phyloP scores from a whole-genome alignment of 148 eudicot species.

The Euryodendron excelsum region DNA sequence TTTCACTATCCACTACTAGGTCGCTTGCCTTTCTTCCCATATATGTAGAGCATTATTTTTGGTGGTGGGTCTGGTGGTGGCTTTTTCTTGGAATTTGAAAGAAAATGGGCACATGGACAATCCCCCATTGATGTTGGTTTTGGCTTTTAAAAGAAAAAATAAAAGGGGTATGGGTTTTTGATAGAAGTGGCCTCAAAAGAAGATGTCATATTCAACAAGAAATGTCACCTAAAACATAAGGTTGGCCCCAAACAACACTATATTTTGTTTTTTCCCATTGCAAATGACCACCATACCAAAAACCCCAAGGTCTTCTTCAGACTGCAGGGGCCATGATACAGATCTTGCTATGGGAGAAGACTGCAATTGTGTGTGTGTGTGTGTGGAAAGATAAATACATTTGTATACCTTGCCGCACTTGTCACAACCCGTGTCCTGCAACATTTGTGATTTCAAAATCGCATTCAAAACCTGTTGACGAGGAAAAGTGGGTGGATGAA shows the following conservation, averaged over 20 bases:
- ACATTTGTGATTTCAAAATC: neutral
- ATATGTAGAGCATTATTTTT: no score
- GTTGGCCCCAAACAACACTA: constrained; percentile 7
- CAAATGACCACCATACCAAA: no score
- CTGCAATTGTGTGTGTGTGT: no score
- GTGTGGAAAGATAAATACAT: no score
- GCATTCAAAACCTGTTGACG: neutral
- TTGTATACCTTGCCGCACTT: no score
- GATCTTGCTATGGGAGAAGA: no score
- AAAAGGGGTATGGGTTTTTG: neutral
- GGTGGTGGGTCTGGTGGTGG: no score
- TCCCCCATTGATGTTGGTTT: neutral
- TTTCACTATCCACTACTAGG: neutral
- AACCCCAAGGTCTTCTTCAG: no score
- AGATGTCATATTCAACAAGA: neutral
- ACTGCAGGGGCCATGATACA: no score
- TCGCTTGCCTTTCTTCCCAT: neutral
- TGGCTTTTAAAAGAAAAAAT: neutral
- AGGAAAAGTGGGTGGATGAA: neutral
- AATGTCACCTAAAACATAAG: neutral
- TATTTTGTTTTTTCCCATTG: neutral
- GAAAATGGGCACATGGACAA: neutral
- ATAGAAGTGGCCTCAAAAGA: constrained; percentile 7
- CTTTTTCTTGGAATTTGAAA: neutral
- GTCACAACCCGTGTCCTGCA: neutral